These are phyloP conservation scores for Xylaria sp. DNA, from an alignment of 2,329 filamentous ascomycete genomes.

Conservation along the genomic window DNA sequence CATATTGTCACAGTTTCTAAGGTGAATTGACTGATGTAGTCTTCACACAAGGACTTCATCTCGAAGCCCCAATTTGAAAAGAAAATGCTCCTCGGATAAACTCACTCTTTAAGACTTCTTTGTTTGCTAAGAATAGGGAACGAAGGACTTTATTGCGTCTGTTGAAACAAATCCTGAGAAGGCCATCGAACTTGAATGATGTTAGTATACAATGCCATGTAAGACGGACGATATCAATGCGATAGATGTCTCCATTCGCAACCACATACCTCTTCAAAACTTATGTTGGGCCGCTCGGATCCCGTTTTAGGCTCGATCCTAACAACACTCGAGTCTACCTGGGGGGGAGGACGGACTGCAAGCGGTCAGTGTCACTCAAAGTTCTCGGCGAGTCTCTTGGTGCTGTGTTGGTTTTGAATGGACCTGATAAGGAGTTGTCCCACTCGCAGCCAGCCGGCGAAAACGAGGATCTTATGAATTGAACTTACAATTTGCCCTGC, in stretches of 20 bases:
- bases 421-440: background rate
- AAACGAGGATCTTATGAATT: background rate
- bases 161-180: conserved; percentile 79
- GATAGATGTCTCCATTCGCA: background rate
- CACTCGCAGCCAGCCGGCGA: background rate
- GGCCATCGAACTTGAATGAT: conserved; percentile 57
- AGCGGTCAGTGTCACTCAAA: background rate
- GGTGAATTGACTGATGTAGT: conserved; percentile 56
- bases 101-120: conserved; percentile 38
- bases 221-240: background rate
- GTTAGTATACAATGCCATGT: conserved; percentile 8
- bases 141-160: conserved; percentile 81
- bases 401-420: background rate
- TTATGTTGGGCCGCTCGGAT: conserved; percentile 80
- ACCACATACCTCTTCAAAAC: conserved; percentile 77
- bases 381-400: background rate
- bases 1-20: background rate
- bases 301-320: conserved; percentile 88
- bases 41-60: background rate
- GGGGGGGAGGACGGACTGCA: conserved; percentile 80
- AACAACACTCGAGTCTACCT: conserved; percentile 82
- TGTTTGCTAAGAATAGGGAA: conserved; percentile 53
- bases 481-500: conserved; percentile 79
- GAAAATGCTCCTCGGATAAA: background rate
- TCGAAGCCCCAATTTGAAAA: background rate